These are phyloP conservation scores for Epichloe elymi DNA, from an alignment of 2,329 filamentous ascomycete genomes.

Conservation along the genomic window DNA sequence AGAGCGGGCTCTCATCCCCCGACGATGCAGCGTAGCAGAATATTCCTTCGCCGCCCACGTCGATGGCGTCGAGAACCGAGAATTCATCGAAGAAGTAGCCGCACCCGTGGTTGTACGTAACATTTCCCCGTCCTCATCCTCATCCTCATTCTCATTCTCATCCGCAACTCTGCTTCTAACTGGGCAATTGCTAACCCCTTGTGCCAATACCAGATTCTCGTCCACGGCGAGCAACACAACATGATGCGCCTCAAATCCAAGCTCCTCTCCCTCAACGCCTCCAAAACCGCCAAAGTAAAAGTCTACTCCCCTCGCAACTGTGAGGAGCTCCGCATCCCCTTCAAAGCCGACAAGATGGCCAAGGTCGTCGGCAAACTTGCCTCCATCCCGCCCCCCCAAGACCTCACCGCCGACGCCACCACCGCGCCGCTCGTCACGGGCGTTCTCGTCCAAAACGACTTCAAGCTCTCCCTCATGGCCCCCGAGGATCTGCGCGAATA, in stretches of 20 bases:
- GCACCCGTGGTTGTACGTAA: conserved; percentile 71
- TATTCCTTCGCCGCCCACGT: conserved; percentile 95
- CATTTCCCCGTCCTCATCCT: neutral
- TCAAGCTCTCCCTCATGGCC: conserved; percentile 93
- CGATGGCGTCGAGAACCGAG: conserved; percentile 86
- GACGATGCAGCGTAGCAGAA: conserved; percentile 86
- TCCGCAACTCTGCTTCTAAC: neutral
- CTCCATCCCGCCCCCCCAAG: conserved; percentile 59
- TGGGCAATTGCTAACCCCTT: neutral
- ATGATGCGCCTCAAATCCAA: conserved; percentile 97
- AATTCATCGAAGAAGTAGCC: conserved; percentile 89
- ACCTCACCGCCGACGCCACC: conserved; percentile 19
- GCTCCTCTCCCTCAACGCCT: conserved; percentile 78
- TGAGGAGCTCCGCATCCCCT: conserved; percentile 87
- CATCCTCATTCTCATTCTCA: no score
- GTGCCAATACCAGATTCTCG: conserved; percentile 54
- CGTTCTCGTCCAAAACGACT: conserved; percentile 93
- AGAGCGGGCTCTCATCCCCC: conserved; percentile 84
- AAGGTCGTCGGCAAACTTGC: conserved; percentile 94
- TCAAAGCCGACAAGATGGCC: conserved; percentile 87
- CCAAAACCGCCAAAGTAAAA: conserved; percentile 70
- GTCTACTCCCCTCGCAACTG: conserved; percentile 90
- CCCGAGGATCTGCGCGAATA: conserved; percentile 93
- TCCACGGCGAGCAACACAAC: conserved; percentile 93
- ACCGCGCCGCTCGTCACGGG: conserved; percentile 56